Percentiles rank a stretch among this genome's conserved stretches.
Conservation (phyloP, 148 eudicot species). For the Tetragonia tetragonoides region DNA sequence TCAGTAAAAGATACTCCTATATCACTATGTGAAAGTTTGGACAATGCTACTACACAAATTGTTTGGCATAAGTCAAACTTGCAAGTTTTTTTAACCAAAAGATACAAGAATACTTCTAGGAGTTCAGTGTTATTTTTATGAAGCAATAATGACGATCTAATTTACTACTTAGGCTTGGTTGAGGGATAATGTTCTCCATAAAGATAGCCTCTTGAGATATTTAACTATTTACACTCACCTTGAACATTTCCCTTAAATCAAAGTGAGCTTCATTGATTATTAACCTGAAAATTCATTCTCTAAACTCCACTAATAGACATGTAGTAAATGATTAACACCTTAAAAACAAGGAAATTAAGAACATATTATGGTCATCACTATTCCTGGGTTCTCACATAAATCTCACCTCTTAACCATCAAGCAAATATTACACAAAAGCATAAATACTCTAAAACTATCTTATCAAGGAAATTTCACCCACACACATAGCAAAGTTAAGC, state of each 20-base stretch:
- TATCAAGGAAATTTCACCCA: neutral
- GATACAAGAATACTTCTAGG: neutral
- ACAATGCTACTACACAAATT: no score
- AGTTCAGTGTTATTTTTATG: neutral
- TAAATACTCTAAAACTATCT: neutral
- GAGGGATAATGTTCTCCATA: neutral
- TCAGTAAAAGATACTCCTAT: neutral
- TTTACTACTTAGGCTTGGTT: neutral
- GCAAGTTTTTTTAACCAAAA: neutral
- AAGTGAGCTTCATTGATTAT: neutral
- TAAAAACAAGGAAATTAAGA: neutral
- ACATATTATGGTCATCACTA: neutral
- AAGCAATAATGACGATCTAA: neutral
- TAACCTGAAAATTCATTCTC: neutral
- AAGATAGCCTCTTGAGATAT: neutral
- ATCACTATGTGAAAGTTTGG: neutral
- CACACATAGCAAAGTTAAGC: no score
- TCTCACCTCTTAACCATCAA: constrained; percentile 4
- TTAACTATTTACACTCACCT: neutral
- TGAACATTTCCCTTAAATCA: neutral
- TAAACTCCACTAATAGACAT: neutral
- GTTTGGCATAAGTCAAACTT: no score
- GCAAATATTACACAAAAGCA: neutral
- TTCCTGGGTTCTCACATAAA: neutral
- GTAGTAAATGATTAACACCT: neutral